A percentile compares a stretch with the other conserved stretches of the same genome.
Conservation (phyloP, 2,329 filamentous ascomycete genomes). For the Claviceps paspali region DNA sequence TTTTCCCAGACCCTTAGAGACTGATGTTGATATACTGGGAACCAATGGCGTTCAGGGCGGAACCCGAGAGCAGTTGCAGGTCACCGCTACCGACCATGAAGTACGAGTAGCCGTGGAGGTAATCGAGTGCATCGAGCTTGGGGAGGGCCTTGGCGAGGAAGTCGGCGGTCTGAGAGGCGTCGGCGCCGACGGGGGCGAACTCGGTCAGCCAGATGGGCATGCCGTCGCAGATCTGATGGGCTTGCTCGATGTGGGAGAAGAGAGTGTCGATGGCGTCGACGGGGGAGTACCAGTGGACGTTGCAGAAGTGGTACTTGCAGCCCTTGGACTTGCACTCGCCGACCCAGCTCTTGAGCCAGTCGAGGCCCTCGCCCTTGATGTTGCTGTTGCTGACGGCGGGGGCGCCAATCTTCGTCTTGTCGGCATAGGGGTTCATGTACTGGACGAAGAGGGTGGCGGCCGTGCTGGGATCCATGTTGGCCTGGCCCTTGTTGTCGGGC, state of each 20-base stretch:
- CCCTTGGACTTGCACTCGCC: neutral
- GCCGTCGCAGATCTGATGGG: constrained; percentile 28
- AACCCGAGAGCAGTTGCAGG: constrained; percentile 28
- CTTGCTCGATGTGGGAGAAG: constrained; percentile 35
- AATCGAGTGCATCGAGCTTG: constrained; percentile 32
- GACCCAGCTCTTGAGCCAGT: constrained; percentile 17
- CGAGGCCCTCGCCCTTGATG: constrained; percentile 31
- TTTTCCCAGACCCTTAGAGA: too few species aligned
- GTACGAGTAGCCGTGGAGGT: constrained; percentile 42
- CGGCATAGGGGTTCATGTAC: constrained; percentile 39
- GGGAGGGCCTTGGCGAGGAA: constrained; percentile 37
- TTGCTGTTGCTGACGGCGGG: constrained; percentile 49
- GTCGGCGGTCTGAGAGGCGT: constrained; percentile 22
- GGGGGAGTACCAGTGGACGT: constrained; percentile 48
- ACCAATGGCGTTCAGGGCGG: too few species aligned
- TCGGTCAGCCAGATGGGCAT: constrained; percentile 49
- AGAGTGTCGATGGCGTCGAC: constrained; percentile 32
- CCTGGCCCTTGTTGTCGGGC: constrained; percentile 45
- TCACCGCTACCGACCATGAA: constrained; percentile 29
- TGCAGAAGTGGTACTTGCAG: constrained; percentile 45
- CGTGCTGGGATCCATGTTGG: constrained; percentile 35
- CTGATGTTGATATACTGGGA: too few species aligned
- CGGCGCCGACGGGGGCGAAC: constrained; percentile 37
- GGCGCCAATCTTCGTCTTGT: constrained; percentile 37
- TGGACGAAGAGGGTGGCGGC: constrained; percentile 39